phyloP scores from a whole-genome alignment of 2,329 filamentous ascomycete species.

The Grosmannia serpens region DNA sequence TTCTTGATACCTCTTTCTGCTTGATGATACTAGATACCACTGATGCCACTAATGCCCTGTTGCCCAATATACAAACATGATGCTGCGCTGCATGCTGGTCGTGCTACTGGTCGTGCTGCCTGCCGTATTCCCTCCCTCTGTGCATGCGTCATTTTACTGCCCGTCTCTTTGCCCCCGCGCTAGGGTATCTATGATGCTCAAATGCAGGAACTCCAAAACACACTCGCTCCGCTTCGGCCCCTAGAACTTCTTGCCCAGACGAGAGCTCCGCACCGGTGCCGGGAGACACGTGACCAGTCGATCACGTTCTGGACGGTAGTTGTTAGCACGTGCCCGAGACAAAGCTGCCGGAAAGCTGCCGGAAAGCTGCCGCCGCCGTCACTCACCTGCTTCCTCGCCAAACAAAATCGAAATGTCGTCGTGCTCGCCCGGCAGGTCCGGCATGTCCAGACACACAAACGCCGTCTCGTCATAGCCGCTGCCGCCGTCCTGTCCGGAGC shows the following conservation, averaged over 20 bases:
- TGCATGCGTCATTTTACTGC: too few species aligned
- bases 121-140: too few species aligned
- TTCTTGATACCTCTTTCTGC: neutral
- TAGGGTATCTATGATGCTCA: neutral
- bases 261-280: slow-evolving; percentile 41
- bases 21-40: neutral
- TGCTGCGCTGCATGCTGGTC: neutral
- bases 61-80: neutral
- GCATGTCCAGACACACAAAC: slow-evolving; percentile 76
- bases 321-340: neutral
- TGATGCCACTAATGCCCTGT: neutral
- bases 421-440: slow-evolving; percentile 83
- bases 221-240: neutral
- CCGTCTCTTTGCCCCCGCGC: neutral
- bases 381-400: slow-evolving; percentile 64
- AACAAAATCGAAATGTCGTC: slow-evolving; percentile 84
- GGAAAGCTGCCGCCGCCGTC: too few species aligned
- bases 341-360: too few species aligned
- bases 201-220: neutral
- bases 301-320: slow-evolving; percentile 39
- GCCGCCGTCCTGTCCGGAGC: slow-evolving; percentile 25
- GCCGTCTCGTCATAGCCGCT: slow-evolving; percentile 34
- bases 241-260: slow-evolving; percentile 10
- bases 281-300: slow-evolving; percentile 39
- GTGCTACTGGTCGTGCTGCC: too few species aligned